A percentile compares a stretch with the other conserved stretches of the same genome.
Conservation (phyloP, 208 protist genomes). For the Wallacemonas sp. region DNA sequence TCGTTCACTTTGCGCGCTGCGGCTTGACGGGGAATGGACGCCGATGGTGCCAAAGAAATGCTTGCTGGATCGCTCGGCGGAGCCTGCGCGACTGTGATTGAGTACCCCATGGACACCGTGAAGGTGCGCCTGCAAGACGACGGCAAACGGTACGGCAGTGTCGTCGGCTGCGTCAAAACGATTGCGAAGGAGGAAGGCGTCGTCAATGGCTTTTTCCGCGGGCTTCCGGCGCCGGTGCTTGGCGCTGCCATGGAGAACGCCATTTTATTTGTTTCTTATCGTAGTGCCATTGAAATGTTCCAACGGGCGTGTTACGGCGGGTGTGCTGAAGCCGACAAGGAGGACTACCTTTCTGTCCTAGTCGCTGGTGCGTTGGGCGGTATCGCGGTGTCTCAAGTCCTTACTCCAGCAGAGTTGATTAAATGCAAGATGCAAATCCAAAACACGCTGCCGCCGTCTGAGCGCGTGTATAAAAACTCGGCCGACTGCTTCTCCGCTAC, state of each 20-base stretch:
- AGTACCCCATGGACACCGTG: conserved; percentile 93
- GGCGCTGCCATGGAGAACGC: conserved; percentile 84
- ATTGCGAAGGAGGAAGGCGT: conserved; percentile 80
- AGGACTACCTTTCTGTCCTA: conserved; percentile 65
- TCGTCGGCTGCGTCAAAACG: conserved; percentile 55
- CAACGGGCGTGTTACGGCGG: conserved; percentile 56
- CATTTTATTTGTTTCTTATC: conserved; percentile 78
- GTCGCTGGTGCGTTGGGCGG: conserved; percentile 61
- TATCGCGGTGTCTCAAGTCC: conserved; percentile 70
- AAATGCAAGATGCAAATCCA: conserved; percentile 94
- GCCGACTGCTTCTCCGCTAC: conserved; percentile 71
- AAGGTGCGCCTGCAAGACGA: conserved; percentile 92
- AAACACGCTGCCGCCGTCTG: conserved; percentile 73
- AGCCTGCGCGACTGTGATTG: conserved; percentile 71
- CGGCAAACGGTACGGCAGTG: conserved; percentile 57
- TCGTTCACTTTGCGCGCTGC: neutral
- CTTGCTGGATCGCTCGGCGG: conserved; percentile 76
- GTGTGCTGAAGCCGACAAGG: conserved; percentile 44
- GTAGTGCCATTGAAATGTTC: conserved; percentile 41
- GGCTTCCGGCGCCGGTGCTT: conserved; percentile 82
- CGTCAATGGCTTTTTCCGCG: conserved; percentile 87
- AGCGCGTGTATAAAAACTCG: conserved; percentile 81
- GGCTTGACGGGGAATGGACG: conserved; percentile 26
- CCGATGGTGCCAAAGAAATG: conserved; percentile 68
- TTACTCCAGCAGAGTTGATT: conserved; percentile 90